Conservation (phyloP, 495 filamentous ascomycete species). For the Penicillium ucsense region DNA sequence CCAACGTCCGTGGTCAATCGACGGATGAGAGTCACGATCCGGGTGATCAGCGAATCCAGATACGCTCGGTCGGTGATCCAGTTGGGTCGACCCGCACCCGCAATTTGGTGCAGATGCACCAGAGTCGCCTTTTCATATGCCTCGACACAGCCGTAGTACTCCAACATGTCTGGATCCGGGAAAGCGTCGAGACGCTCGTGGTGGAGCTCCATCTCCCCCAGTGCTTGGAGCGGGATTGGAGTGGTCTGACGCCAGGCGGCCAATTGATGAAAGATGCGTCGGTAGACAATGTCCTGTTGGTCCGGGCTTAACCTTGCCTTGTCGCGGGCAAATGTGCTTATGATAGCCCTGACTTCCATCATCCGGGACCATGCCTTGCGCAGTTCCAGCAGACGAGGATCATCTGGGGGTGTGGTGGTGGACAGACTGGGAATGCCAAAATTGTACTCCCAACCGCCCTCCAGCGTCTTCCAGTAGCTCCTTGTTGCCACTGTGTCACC, state of each 20-base stretch:
- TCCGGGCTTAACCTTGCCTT: slow-evolving; percentile 25
- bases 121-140: slow-evolving; percentile 34
- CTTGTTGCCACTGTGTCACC: slow-evolving; percentile 32
- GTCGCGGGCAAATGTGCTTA: slow-evolving; percentile 29
- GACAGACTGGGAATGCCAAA: slow-evolving; percentile 27
- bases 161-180: slow-evolving; percentile 23
- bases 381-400: slow-evolving; percentile 22
- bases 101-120: slow-evolving; percentile 28
- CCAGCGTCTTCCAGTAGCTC: slow-evolving; percentile 31
- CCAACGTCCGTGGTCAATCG: slow-evolving; percentile 29
- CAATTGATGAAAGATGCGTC: slow-evolving; percentile 21
- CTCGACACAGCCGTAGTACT: slow-evolving; percentile 33
- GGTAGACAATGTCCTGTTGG: slow-evolving; percentile 27
- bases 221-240: slow-evolving; percentile 20
- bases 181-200: slow-evolving; percentile 21
- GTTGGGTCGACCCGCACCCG: slow-evolving; percentile 23
- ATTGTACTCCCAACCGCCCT: slow-evolving; percentile 35
- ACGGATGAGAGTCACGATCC: slow-evolving; percentile 24
- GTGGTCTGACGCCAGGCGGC: slow-evolving; percentile 27
- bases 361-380: slow-evolving; percentile 28
- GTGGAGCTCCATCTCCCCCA: slow-evolving; percentile 27
- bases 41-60: slow-evolving; percentile 24
- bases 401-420: slow-evolving; percentile 11
- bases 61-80: slow-evolving; percentile 18
- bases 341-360: slow-evolving; percentile 33